phyloP scores from a whole-genome alignment of 2,329 filamentous ascomycete species.

The Ophioceras dolichostomum region DNA sequence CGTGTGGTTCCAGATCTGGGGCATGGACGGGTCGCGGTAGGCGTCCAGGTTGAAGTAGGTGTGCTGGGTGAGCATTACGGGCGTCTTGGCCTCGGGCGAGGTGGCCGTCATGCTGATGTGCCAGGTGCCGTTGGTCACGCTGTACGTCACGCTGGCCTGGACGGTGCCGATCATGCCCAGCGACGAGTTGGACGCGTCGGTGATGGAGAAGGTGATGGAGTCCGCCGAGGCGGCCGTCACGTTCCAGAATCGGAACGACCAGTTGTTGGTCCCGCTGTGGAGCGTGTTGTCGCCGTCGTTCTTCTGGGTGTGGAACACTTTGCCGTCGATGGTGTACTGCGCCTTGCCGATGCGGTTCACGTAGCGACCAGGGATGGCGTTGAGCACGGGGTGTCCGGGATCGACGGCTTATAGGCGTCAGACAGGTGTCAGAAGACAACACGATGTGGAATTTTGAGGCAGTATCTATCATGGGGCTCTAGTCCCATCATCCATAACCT shows the following conservation, averaged over 20 bases:
- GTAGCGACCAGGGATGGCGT: constrained; percentile 50
- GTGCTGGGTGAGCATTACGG: constrained; percentile 53
- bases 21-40: constrained; percentile 43
- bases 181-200: constrained; percentile 44
- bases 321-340: constrained; percentile 39
- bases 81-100: constrained; percentile 33
- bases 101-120: constrained; percentile 47
- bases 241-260: constrained; percentile 52
- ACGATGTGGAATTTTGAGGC: background rate
- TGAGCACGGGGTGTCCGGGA: constrained; percentile 45
- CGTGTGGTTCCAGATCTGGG: constrained; percentile 47
- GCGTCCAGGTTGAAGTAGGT: constrained; percentile 60
- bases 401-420: constrained; percentile 29
- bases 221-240: constrained; percentile 35
- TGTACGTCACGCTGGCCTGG: constrained; percentile 49
- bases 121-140: constrained; percentile 41
- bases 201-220: constrained; percentile 54
- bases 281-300: constrained; percentile 45
- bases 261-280: constrained; percentile 46
- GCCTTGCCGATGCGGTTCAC: constrained; percentile 52
- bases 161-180: constrained; percentile 51
- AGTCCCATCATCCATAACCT: too few relatives aligned
- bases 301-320: constrained; percentile 36
- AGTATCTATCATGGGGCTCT: too few relatives aligned
- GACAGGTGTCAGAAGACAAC: background rate